Base-by-base conservation (phyloP, 2,329 filamentous ascomycete species). In the Fusarium sp. region DNA sequence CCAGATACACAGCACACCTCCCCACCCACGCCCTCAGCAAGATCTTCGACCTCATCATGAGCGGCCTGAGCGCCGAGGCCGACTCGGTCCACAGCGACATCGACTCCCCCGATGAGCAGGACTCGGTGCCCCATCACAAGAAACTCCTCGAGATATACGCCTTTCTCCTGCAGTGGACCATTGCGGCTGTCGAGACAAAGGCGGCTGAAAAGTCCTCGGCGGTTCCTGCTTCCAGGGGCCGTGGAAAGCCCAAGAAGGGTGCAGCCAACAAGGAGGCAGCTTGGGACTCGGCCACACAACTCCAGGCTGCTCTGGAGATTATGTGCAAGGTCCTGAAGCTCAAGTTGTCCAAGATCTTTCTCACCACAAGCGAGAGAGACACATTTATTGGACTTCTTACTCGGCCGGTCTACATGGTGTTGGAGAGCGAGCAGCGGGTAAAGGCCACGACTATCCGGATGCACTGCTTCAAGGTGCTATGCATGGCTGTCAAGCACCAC, bases 241-340 rank as follows among this genome's bases (percentile, higher is more conserved):
- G 94, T 79, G 93, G 92, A 66, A 94, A 93, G 79, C 90, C 92
- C 64, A 95, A 92, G 70, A 98, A 96, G 83, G 85, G 90, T n/a
- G 91, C 93, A 68, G 83, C 89, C 20, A 95, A 97, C n/a, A 95
- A 94, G 80, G 94, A 97, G 73, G 92, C 91, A 60, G 89, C 85
- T 64, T 98, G 96, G 95, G 97, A 99, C 83, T 96, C 95, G 68
- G 93, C 94, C 4, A 86, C 91, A 3, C 97, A 99, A 82, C 87
- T 99, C 30, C 95, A 98, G 82, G 91, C 91, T 13, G 95, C 96
- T 1, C 89, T 99, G 71, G 95, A 98, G 79, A 92, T 92, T 34
- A 98, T 99, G 95, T 96, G 94, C 86, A 98, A 97, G 82, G 95
- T 98, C 58, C 88, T 99, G 83, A 97, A 95, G 83, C 86, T 98